Conservation (phyloP, 805 yeast species). For the Wickerhamiella vanderwaltii region DNA sequence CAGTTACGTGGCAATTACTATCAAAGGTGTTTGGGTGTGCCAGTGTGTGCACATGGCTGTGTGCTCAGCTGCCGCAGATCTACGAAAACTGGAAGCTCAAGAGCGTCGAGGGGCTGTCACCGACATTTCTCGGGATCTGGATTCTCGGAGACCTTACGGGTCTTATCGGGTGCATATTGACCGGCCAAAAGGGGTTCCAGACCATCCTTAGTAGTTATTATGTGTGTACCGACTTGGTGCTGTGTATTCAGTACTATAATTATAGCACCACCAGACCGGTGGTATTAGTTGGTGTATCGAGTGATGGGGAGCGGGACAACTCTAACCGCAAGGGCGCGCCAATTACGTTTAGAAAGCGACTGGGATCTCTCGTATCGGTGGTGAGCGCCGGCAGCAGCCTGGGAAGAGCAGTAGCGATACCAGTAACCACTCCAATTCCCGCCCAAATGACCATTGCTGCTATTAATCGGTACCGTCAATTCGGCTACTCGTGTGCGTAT, state of each 20-base stretch:
- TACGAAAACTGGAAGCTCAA: conserved; percentile 43
- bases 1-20: conserved; percentile 12
- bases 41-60: conserved; percentile 51
- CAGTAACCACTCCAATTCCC: not conserved
- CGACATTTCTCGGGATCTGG: conserved; percentile 51
- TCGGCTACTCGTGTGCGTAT: conserved; percentile 59
- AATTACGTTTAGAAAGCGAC: conserved; percentile 7
- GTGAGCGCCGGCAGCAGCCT: conserved; percentile 9
- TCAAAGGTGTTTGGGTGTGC: conserved; percentile 23
- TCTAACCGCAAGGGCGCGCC: conserved; percentile 6
- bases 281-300: conserved; percentile 19
- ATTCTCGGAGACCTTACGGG: conserved; percentile 50
- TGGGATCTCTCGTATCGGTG: conserved; percentile 11
- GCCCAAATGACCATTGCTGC: not conserved
- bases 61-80: conserved; percentile 66
- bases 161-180: conserved; percentile 57
- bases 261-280: conserved; percentile 31
- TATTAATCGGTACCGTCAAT: too few relatives aligned
- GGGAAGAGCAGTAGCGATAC: conserved; percentile 9
- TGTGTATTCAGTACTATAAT: conserved; percentile 60
- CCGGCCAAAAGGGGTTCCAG: conserved; percentile 74
- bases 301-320: conserved; percentile 4
- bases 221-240: conserved; percentile 53
- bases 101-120: conserved; percentile 57
- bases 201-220: conserved; percentile 60